Percentiles rank a stretch among this genome's conserved stretches.
phyloP scores from a whole-genome alignment of 306 rosid genomes.

The Cicer pinnatifidum region DNA sequence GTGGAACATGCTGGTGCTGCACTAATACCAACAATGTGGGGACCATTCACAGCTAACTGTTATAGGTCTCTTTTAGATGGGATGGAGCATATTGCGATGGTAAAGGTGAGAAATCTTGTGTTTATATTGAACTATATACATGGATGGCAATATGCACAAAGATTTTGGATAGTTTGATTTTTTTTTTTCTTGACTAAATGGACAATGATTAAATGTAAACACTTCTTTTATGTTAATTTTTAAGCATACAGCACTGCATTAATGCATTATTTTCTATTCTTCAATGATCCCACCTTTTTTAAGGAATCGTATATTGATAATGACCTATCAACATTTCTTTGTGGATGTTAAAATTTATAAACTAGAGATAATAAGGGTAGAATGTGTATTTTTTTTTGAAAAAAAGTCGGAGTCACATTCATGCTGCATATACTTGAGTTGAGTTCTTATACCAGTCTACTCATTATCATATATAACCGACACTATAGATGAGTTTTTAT shows the following conservation, averaged over 20 bases:
- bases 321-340: not conserved
- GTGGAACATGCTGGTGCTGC: conserved; percentile 71
- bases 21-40: conserved; percentile 91
- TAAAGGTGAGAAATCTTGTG: conserved; percentile 64
- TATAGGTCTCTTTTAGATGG: conserved; percentile 83
- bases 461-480: not conserved
- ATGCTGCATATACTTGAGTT: not conserved
- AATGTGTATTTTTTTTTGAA: not conserved
- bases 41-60: conserved; percentile 80
- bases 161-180: conserved; percentile 13
- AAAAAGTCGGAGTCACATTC: not conserved
- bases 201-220: not conserved
- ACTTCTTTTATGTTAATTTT: not conserved
- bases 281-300: not conserved
- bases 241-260: not conserved
- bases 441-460: not conserved
- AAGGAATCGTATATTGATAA: not conserved
- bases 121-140: conserved; percentile 20
- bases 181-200: not conserved
- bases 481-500: not conserved
- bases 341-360: not conserved
- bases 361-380: not conserved
- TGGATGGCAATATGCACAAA: not conserved
- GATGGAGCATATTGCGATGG: conserved; percentile 96
- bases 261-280: not conserved